Base-by-base conservation (phyloP, 192 early-diverging fungal genomes). In the Coemansia sp. region DNA sequence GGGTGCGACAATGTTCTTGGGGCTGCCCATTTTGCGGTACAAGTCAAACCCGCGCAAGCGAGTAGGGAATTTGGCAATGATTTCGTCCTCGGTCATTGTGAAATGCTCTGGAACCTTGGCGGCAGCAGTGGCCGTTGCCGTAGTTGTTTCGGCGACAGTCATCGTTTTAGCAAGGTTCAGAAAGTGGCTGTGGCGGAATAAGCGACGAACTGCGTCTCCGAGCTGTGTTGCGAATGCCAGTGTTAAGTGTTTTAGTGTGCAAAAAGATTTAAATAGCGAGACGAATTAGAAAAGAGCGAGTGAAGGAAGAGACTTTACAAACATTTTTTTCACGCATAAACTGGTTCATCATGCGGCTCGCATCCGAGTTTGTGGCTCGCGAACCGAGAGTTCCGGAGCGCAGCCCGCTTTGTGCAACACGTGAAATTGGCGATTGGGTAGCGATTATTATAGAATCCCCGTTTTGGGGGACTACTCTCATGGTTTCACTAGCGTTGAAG, bases 21-120 rank as follows among this genome's bases (percentile, higher is more conserved):
- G 94, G 38, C 86, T 89, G 36, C 85, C 78, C 23, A 98, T 85
- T 50, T 87, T 80, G 48, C 71, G 72, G 78, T 85, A 96, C 70
- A 96, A 90, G 15, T 94, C 94, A 74, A 87, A 98, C 6, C 92
- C 93, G 46, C 79, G 66, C 29, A 90, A 81, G 58, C 95, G 94
- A 48, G 64, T 41, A 32, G 79, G 76, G 53, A 79, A 80, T 64
- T 84, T 84, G 57, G 74, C 72, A 21, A 36, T 65, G 60, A 80
- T 71, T 70, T 84, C 82, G 42, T 79, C 82, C 50, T 79, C 76
- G 14, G 82, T 80, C 73, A 79, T 67, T 14, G 82, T 84, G 58
- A 94, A 97, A 21, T 87, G 96, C 64, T 93, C 93, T 41, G 88
- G 93, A 51, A 89, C 74, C 93, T 92, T 93, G 91, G 94, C 45